These are phyloP conservation scores for Macaranga tanarius DNA, from an alignment of 441 rosid genomes.

Conservation along the genomic window DNA sequence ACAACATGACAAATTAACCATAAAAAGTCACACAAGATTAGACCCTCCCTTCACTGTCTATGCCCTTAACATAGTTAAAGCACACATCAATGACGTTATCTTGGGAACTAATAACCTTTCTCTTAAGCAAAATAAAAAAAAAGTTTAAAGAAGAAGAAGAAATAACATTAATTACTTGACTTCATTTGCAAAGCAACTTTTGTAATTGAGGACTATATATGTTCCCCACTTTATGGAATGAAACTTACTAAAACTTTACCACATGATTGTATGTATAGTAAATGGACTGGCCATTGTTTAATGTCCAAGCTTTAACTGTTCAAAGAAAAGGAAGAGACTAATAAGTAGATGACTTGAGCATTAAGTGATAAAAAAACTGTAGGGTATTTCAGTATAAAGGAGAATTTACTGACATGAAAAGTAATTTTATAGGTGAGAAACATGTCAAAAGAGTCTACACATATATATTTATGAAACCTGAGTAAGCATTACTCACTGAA, in stretches of 20 bases:
- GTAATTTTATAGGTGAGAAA: conserved; percentile 11
- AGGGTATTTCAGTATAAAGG: background rate
- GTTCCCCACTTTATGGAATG: background rate
- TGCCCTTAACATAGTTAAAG: background rate
- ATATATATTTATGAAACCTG: conserved; percentile 26
- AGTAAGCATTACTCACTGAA: conserved; percentile 29
- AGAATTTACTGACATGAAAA: conserved; percentile 8
- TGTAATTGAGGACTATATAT: background rate
- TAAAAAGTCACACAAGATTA: background rate
- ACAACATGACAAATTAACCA: background rate
- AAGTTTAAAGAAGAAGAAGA: background rate
- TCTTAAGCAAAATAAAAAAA: conserved; percentile 14
- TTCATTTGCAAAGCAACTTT: background rate
- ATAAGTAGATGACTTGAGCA: background rate
- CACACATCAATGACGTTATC: background rate
- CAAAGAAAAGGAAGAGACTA: background rate
- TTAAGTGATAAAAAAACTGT: conserved; percentile 2
- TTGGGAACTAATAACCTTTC: background rate
- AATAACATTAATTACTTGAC: background rate
- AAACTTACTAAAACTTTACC: background rate
- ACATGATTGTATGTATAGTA: background rate
- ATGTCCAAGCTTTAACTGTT: background rate
- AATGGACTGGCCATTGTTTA: background rate
- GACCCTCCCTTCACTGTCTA: background rate
- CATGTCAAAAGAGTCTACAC: conserved; percentile 28